Evolutionary conservation across 2,329 filamentous ascomycete genomes (phyloP).

Genomic region (Paecilomyces niveus): DNA sequence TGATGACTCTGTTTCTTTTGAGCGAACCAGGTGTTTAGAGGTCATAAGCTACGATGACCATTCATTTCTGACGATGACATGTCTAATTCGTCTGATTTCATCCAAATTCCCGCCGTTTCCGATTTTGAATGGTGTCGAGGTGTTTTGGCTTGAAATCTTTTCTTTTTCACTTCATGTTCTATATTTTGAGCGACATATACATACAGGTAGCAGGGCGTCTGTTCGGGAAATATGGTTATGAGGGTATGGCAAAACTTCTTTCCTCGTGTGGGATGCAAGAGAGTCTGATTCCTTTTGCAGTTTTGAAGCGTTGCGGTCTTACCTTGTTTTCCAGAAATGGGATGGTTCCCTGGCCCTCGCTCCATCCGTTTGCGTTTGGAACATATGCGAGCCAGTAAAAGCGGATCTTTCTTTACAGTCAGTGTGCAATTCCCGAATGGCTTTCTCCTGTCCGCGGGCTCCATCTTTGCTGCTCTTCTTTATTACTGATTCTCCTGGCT

Average conservation of each 20-base stretch:
- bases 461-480: background rate
- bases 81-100: background rate
- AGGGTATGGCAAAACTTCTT: background rate
- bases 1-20: background rate
- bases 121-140: background rate
- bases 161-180: background rate
- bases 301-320: background rate
- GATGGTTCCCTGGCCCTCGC: background rate
- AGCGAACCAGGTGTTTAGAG: background rate
- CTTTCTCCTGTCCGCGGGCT: background rate
- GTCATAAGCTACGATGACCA: background rate
- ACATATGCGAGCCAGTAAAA: background rate
- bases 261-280: background rate
- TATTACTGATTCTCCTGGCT: background rate
- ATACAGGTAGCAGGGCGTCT: constrained; percentile 1
- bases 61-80: background rate
- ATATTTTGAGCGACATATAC: background rate
- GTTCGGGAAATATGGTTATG: background rate
- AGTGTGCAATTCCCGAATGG: background rate
- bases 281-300: background rate
- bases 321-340: background rate
- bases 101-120: background rate
- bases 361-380: background rate
- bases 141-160: background rate
- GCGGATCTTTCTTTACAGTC: background rate